Conservation (phyloP, 148 eudicot species). For the Spergularia marina region DNA sequence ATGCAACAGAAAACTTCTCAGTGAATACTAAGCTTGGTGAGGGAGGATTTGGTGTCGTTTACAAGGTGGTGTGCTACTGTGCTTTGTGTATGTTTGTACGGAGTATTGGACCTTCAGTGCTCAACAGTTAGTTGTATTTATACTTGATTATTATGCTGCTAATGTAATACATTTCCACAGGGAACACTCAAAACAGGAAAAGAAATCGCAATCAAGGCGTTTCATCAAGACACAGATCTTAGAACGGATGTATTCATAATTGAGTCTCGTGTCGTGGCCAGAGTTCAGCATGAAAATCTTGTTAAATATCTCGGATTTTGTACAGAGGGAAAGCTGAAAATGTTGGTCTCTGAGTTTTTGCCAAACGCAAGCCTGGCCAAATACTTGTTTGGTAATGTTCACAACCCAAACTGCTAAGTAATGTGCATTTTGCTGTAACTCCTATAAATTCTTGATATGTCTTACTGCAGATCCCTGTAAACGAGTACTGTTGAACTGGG, state of each 20-base stretch:
- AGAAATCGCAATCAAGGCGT: neutral
- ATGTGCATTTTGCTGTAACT: neutral
- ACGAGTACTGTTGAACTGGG: neutral
- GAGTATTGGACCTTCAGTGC: too few relatives aligned
- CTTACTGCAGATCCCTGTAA: neutral
- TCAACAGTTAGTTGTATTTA: too few relatives aligned
- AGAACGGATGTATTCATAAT: neutral
- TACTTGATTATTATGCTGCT: too few relatives aligned
- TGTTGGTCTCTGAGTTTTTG: neutral
- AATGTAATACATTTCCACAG: neutral
- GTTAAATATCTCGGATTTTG: neutral
- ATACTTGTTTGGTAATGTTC: neutral
- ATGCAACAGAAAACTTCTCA: neutral
- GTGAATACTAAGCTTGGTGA: neutral
- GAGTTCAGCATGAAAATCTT: neutral
- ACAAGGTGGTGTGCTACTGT: neutral
- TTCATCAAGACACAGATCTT: neutral
- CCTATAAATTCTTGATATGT: neutral
- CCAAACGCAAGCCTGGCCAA: neutral
- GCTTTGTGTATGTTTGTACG: neutral
- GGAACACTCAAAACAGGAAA: neutral
- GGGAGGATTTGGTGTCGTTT: conserved; percentile 4
- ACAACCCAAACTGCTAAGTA: neutral
- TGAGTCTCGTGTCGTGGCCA: conserved; percentile 1
- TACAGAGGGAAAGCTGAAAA: neutral